Evolutionary conservation across 495 filamentous ascomycete species (phyloP).

Genomic region (Penicillium cosmopolitanum): DNA sequence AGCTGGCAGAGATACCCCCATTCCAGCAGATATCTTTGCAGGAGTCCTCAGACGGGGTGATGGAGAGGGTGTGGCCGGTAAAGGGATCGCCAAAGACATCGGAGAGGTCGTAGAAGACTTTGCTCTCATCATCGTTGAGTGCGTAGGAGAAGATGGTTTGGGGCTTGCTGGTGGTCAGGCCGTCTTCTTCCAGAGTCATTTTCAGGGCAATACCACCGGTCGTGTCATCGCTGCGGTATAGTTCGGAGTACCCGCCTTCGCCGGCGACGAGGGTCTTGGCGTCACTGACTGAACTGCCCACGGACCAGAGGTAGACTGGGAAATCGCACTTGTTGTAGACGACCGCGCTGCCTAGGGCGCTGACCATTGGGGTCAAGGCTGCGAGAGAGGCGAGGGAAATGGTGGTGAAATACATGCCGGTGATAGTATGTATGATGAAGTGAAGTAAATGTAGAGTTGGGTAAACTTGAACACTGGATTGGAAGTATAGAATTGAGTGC

Average conservation of each 20-base stretch:
- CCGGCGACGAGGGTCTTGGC: slow-evolving; percentile 38
- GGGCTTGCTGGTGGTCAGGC: slow-evolving; percentile 54
- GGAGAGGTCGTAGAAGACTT: slow-evolving; percentile 59
- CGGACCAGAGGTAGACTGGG: slow-evolving; percentile 59
- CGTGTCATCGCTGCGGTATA: slow-evolving; percentile 44
- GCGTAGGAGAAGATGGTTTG: slow-evolving; percentile 57
- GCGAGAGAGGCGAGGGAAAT: slow-evolving; percentile 24
- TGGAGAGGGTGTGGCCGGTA: slow-evolving; percentile 41
- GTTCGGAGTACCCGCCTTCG: slow-evolving; percentile 43
- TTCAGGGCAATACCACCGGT: slow-evolving; percentile 60
- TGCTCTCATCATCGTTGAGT: slow-evolving; percentile 39
- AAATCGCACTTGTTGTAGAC: slow-evolving; percentile 54
- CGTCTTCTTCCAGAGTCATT: slow-evolving; percentile 51
- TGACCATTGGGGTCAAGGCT: slow-evolving; percentile 32
- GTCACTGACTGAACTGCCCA: slow-evolving; percentile 46
- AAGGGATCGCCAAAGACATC: slow-evolving; percentile 60
- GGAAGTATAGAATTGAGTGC: too few relatives aligned
- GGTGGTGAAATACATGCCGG: slow-evolving; percentile 35
- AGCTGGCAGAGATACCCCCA: slow-evolving; percentile 46
- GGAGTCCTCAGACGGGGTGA: slow-evolving; percentile 36
- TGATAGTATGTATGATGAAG: background rate
- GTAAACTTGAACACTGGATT: too few relatives aligned
- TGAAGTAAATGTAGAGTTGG: background rate
- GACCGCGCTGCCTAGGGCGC: slow-evolving; percentile 52
- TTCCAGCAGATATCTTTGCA: slow-evolving; percentile 55